These are phyloP conservation scores for Zygosaccharomyces sapae DNA, from an alignment of 1,139 yeast species.

Conservation along the genomic window DNA sequence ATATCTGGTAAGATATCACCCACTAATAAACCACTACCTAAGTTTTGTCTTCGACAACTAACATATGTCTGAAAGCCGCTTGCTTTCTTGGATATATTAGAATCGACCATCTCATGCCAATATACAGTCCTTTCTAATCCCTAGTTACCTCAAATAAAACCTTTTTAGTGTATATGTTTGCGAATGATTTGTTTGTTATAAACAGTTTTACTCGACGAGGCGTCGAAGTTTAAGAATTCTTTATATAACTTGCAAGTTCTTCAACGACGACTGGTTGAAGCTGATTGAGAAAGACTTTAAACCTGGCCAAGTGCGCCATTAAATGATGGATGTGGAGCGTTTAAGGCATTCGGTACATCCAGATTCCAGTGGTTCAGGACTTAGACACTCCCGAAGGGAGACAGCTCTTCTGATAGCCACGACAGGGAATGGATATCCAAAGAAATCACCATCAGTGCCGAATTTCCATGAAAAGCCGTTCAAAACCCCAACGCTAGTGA, in stretches of 20 bases:
- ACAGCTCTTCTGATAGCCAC: constrained; percentile 5
- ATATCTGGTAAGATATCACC: constrained; percentile 13
- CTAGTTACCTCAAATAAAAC: too few relatives aligned
- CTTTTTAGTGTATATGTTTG: too few relatives aligned
- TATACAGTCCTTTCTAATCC: too few relatives aligned
- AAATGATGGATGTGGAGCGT: constrained; percentile 12
- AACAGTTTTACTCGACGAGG: background rate
- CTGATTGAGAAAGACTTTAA: background rate
- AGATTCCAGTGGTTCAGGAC: constrained; percentile 9
- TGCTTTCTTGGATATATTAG: background rate
- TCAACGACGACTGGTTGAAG: background rate
- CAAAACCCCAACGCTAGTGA: constrained; percentile 10
- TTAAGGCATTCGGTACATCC: constrained; percentile 11
- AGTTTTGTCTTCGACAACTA: constrained; percentile 21
- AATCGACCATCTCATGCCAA: constrained; percentile 2
- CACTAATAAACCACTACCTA: constrained; percentile 30
- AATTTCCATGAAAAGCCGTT: constrained; percentile 22
- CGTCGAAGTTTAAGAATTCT: background rate
- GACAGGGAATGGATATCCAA: constrained; percentile 12
- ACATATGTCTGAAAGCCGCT: constrained; percentile 11
- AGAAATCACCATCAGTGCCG: constrained; percentile 34
- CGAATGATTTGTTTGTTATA: background rate
- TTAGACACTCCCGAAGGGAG: constrained; percentile 1
- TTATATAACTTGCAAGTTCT: background rate
- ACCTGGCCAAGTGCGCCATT: background rate